Evolutionary conservation across 1,139 yeast species (phyloP), one percentile per base, ranked within the genome.

Genomic region (Hyphopichia fennica): DNA sequence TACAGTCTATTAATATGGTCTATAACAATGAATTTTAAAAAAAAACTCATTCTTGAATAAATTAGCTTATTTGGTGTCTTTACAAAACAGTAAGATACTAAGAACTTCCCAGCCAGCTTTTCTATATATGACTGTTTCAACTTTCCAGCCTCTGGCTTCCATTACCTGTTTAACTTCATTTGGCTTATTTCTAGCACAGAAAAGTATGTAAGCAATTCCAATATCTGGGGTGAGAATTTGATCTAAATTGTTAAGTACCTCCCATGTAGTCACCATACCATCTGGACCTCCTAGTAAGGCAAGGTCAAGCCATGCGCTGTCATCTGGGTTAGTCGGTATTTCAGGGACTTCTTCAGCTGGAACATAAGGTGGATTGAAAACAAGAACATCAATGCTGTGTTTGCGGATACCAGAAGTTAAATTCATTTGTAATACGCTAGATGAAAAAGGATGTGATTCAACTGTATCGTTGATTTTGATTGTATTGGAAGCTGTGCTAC

Each of bases 61-160:
- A n/a, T n/a, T n/a, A n/a, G n/a, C n/a, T n/a, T n/a, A n/a, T n/a
- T n/a, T n/a, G n/a, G n/a, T n/a, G n/a, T n/a, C n/a, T n/a, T 7
- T 30, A 16, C 13, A 15, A 44, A 84, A 83, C 47, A 77, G 71
- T 57, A 83, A 74, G 13, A 93, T 84, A 46, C 88, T 79, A 31
- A 93, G 68, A n/a, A 87, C 93, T 62, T 93, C 99, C 96, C 97
- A 89, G 0, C 98, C 98, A 0, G 97, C 96, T 54, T 87, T 87
- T 42, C 96, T 71, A 41, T 74, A 70, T 8, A 81, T 72, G 2
- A 87, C 68, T 18, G 63, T 51, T 5, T 69, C 67, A 0, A 77
- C 81, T 0, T 43, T 43, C 95, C 95, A 88, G 0, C 84, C 83
- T 31, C 61, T 51, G 1, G 44, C 37, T 22, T 53, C 45, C 84